Percentiles rank a stretch among this genome's conserved stretches.
phyloP scores from a whole-genome alignment of 441 rosid genomes.

The Corymbia calophylla region DNA sequence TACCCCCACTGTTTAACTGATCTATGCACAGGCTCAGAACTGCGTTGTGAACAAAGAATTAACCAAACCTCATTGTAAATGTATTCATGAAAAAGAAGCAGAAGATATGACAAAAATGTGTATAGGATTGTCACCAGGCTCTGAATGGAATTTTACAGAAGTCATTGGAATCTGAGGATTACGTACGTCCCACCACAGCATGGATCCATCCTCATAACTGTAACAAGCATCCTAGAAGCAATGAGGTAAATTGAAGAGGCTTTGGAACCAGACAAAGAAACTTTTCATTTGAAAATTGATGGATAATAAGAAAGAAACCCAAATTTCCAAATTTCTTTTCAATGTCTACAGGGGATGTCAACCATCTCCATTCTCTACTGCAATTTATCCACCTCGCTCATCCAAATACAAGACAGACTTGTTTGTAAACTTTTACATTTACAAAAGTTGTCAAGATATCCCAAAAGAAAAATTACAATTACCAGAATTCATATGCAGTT shows the following conservation, averaged over 20 bases:
- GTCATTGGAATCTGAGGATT: conserved; percentile 54
- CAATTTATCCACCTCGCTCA: not conserved
- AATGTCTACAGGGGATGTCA: not conserved
- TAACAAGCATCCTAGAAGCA: not conserved
- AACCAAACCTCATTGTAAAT: not conserved
- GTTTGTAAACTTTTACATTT: not conserved
- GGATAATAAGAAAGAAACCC: not conserved
- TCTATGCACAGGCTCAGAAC: conserved; percentile 75
- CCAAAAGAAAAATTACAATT: not conserved
- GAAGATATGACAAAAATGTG: not conserved
- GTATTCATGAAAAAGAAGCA: not conserved
- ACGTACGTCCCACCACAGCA: conserved; percentile 79
- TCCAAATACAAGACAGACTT: not conserved
- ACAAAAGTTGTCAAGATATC: not conserved
- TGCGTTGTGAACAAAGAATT: conserved; percentile 22
- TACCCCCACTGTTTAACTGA: conserved; percentile 65
- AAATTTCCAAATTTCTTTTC: not conserved
- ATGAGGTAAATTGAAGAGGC: not conserved
- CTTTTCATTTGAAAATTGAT: not conserved
- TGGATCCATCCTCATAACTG: conserved; percentile 92
- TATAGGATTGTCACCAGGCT: conserved; percentile 53
- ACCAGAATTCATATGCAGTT: not conserved
- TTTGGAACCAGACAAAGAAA: not conserved
- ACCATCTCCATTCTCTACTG: not conserved
- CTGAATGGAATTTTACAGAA: conserved; percentile 70